Conservation (phyloP, 257 asterid species). For the Coffea eugenioides region DNA sequence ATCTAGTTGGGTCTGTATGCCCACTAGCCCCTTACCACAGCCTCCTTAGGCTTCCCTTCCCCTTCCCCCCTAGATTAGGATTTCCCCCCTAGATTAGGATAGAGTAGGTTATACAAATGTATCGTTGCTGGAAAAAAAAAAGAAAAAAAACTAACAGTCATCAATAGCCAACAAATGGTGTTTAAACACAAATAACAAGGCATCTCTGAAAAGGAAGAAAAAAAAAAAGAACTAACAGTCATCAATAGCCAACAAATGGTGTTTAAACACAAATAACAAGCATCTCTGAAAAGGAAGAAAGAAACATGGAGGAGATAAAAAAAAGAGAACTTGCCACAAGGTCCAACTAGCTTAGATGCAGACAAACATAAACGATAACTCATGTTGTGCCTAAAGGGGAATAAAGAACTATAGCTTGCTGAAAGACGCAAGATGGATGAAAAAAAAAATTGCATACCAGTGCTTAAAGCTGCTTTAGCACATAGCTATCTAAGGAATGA, state of each 20-base stretch:
- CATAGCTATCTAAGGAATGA: background rate
- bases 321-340: background rate
- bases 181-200: background rate
- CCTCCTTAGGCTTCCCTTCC: too few species aligned
- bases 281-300: background rate
- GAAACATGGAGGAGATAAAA: background rate
- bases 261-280: background rate
- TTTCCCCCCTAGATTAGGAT: too few species aligned
- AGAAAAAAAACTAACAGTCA: background rate
- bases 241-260: background rate
- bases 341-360: background rate
- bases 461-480: background rate
- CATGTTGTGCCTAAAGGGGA: background rate
- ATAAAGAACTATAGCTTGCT: background rate
- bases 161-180: background rate
- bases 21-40: too few species aligned
- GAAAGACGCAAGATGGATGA: background rate
- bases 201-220: background rate
- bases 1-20: too few species aligned
- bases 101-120: too few species aligned
- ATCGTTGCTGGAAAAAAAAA: too few species aligned
- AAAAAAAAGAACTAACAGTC: background rate
- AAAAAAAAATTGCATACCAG: background rate
- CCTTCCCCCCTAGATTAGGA: too few species aligned
- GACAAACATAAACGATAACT: background rate